Evolutionary conservation across 805 yeast species (phyloP), one percentile per base, ranked within the genome.

Genomic region (Starmerella apis): DNA sequence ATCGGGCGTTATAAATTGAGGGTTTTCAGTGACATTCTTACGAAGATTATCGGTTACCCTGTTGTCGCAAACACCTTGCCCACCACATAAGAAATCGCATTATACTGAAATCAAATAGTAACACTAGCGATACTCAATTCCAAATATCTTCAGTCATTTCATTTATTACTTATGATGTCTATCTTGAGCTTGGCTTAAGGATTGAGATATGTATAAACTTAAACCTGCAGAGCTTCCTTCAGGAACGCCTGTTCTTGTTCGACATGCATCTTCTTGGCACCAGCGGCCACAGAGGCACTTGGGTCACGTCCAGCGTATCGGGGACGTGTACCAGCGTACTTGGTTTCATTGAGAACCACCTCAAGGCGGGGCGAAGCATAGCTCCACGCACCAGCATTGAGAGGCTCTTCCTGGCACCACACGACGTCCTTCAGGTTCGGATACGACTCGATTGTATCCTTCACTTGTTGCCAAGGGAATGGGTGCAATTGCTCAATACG

Each of bases 251-350:
- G 83, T 73, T 92, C 97, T 75, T 92, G 95, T 57, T 82, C 81
- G 55, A 68, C 65, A 70, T 92, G 98, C 79, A 79, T 79, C 57
- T 80, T 70, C 80, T 92, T 92, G 55, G 85, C 75, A 71, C 98
- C 98, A 59, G 97, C 95, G 64, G 99, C 98, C 64, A 92, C 95
- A 55, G 95, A 82, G 43, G 97, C 97, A 67, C 90, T 81, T 68
- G 98, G 98, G 66, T 86, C 86, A 78, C 99, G 86, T 65, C 98
- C 98, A 58, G 94, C 94, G 66, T 85, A 92, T 71, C 96, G 81
- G 53, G 83, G 65, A 18, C 64, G 63, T 59, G 70, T 62, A 59
- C 72, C 80, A 62, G 76, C 71, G 71, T 83, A 81, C 54, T 72
- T 72, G 54, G 95, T 82, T 71, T 86, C 87, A 59, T 74, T 75